A percentile compares a stretch with the other conserved stretches of the same genome.
Evolutionary conservation across 306 rosid species (phyloP).

Genomic region (Cicer cuneatum): DNA sequence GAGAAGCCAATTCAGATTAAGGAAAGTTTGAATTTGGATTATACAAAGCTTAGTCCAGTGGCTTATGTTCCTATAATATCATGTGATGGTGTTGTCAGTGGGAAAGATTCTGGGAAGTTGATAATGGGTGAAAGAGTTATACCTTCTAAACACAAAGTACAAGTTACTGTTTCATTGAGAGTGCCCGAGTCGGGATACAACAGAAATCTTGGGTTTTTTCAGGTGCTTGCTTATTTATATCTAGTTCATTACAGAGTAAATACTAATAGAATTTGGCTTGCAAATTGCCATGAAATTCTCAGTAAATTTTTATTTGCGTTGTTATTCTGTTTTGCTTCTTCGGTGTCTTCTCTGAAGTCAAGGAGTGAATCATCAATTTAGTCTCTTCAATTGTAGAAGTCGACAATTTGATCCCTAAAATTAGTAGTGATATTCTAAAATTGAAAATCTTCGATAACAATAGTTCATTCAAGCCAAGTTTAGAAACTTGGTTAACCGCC

Average conservation of each 20-base stretch:
- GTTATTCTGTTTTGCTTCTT: not conserved
- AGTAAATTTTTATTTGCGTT: not conserved
- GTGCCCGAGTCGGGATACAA: slow-evolving; percentile 85
- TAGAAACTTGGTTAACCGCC: not conserved
- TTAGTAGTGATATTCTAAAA: not conserved
- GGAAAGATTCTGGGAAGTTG: slow-evolving; percentile 2
- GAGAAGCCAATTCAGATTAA: slow-evolving; percentile 65
- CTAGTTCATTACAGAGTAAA: not conserved
- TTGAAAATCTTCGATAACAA: not conserved
- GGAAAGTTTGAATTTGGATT: slow-evolving; percentile 73
- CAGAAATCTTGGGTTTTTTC: slow-evolving; percentile 84
- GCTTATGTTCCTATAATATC: slow-evolving; percentile 67
- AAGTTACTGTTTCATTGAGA: slow-evolving; percentile 51
- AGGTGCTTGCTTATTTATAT: slow-evolving; percentile 54
- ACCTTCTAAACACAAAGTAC: slow-evolving; percentile 61
- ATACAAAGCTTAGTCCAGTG: slow-evolving; percentile 67
- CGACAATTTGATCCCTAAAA: not conserved
- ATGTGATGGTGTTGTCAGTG: slow-evolving; percentile 33
- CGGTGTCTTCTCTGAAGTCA: not conserved
- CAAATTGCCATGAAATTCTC: not conserved
- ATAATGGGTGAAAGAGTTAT: slow-evolving; percentile 46
- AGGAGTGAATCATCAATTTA: not conserved
- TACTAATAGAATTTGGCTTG: not conserved
- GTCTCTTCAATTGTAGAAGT: not conserved
- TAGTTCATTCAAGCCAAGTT: not conserved